Evolutionary conservation across 2,329 filamentous ascomycete species (phyloP), one percentile per base, ranked within the genome.

Genomic region (Fusarium sp.): DNA sequence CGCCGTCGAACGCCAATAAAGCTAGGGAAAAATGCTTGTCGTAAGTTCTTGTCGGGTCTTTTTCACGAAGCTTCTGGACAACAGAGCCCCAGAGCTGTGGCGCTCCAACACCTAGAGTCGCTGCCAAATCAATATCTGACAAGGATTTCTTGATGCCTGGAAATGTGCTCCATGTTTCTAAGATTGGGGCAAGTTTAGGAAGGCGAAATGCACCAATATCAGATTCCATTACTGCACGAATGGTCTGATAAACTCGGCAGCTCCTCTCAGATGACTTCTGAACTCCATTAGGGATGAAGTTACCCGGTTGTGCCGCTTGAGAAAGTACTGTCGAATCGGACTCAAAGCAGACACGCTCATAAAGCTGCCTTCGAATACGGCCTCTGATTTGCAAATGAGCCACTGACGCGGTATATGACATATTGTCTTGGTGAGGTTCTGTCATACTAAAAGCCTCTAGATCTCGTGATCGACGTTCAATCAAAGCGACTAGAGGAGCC

Each of bases 61-160:
- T 57, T 19, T 48, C 4, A n/a, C 19, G 18, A 11, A 46, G 37
- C 16, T 18, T 27, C 15, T 37, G 42, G 19, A 76, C 85, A 82
- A 19, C 91, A 78, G 1, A 92, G 1, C 58, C 70, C 65, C 85
- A 7, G 92, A 79, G 76, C 87, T 91, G 76, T 86, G 65, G 29
- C 4, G 52, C 90, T 5, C 79, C 63, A 1, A 92, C 80, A 0
- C 91, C 91, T 63, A 92, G 87, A 73, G 87, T 84, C 18, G 38
- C 4, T 1, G 9, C 38, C 4, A 63, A 9, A 42, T 63, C 56
- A 0, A 44, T 45, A 8, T 5, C 21, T 21, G n/a, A 21, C 4
- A 35, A 38, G 12, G 25, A 45, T 3, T 52, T 15, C 3, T 29
- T 27, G 3, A 61, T 15, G 5, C 56, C 56, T 0, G 0, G 38